Evolutionary conservation across 768 basidiomycete genomes (phyloP).

Genomic region (Panellus pusillus): DNA sequence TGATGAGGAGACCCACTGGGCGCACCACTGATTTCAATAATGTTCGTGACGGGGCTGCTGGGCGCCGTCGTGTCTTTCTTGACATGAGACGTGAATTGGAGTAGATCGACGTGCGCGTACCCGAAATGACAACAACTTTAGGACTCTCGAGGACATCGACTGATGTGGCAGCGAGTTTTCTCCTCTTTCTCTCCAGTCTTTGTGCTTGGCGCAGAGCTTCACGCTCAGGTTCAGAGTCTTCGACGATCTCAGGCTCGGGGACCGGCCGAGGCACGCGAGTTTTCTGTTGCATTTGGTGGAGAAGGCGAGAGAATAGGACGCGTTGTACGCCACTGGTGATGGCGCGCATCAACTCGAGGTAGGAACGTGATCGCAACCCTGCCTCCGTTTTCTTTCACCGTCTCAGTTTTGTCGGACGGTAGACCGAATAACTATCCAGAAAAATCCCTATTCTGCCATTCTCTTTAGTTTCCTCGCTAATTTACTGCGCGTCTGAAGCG

Average conservation of each 20-base stretch:
- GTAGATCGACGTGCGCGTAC: neutral
- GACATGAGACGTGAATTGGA: neutral
- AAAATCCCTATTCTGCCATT: neutral
- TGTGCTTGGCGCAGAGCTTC: conserved; percentile 36
- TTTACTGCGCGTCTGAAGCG: conserved; percentile 1
- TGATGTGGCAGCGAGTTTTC: conserved; percentile 16
- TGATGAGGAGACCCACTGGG: neutral
- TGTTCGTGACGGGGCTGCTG: neutral
- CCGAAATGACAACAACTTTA: conserved; percentile 14
- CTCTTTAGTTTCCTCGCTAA: neutral
- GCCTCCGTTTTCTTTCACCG: neutral
- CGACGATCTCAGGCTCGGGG: conserved; percentile 43
- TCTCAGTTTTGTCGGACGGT: neutral
- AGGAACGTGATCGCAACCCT: neutral
- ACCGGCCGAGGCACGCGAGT: conserved; percentile 3
- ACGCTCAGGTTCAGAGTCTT: conserved; percentile 75
- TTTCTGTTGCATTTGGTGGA: neutral
- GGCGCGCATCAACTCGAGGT: too few relatives aligned
- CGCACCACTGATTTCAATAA: conserved; percentile 28
- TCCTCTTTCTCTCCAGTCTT: conserved; percentile 23
- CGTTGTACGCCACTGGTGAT: too few relatives aligned
- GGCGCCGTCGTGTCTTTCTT: conserved; percentile 9
- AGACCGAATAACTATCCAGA: neutral
- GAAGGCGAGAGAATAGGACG: conserved; percentile 1
- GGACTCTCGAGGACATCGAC: neutral